phyloP scores from a whole-genome alignment of 768 basidiomycete genomes.

The Lactarius sanguifluus region DNA sequence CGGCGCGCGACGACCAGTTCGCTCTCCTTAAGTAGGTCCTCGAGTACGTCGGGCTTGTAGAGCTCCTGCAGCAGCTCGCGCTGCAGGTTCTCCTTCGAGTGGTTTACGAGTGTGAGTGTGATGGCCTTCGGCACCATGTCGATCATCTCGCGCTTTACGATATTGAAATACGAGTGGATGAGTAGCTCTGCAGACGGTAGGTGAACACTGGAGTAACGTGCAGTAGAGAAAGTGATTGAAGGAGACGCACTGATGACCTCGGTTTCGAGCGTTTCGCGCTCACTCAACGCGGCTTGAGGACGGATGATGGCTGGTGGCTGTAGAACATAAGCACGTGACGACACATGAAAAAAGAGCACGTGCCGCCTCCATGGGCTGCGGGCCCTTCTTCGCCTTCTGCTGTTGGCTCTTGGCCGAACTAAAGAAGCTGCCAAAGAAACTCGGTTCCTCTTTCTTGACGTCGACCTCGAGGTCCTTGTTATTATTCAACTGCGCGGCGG shows the following conservation, averaged over 20 bases:
- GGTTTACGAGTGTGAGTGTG: conserved; percentile 84
- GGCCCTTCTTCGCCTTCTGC: conserved; percentile 55
- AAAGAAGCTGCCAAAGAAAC: conserved; percentile 97
- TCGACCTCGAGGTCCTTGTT: conserved; percentile 94
- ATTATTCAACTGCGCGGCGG: conserved; percentile 75
- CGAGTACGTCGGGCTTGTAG: conserved; percentile 95
- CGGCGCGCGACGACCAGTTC: conserved; percentile 86
- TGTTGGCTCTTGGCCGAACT: conserved; percentile 55
- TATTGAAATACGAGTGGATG: conserved; percentile 96
- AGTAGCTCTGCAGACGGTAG: conserved; percentile 65
- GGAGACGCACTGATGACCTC: conserved; percentile 94
- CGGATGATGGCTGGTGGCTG: conserved; percentile 84
- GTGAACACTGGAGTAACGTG: conserved; percentile 2
- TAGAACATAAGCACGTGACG: conserved; percentile 40
- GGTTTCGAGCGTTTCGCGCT: conserved; percentile 96
- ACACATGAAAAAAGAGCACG: conserved; percentile 27
- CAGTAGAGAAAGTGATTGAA: neutral
- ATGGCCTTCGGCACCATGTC: conserved; percentile 99
- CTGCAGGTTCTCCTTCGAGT: conserved; percentile 94
- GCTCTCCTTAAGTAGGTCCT: conserved; percentile 93
- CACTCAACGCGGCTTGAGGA: conserved; percentile 87
- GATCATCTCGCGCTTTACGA: conserved; percentile 99
- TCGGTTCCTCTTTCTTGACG: conserved; percentile 79
- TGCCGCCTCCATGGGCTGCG: conserved; percentile 58
- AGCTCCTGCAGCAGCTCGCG: conserved; percentile 91